Percentiles rank a stretch among this genome's conserved stretches.
These are phyloP conservation scores for Penstemon davidsonii DNA, from an alignment of 257 asterid genomes.

Conservation along the genomic window DNA sequence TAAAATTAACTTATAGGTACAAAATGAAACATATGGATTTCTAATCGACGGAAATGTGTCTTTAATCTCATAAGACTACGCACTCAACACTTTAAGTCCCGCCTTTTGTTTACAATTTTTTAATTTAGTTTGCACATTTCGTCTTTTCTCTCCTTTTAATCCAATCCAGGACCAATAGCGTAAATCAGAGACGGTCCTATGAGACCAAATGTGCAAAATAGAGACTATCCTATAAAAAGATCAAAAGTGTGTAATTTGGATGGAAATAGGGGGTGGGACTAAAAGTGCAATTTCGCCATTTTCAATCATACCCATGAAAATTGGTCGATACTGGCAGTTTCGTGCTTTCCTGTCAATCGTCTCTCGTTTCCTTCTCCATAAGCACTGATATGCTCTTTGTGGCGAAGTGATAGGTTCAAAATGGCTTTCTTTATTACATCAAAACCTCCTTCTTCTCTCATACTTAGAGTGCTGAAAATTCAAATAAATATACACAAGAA, in stretches of 20 bases:
- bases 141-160: too few species aligned
- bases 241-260: too few species aligned
- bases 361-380: conserved; percentile 99
- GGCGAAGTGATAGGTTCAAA: conserved; percentile 88
- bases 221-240: too few species aligned
- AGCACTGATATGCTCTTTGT: conserved; percentile 90
- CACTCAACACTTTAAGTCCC: too few species aligned
- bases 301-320: conserved; percentile 83
- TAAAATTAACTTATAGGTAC: background rate
- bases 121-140: too few species aligned
- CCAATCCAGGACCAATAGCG: too few species aligned
- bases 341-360: conserved; percentile 95
- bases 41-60: too few species aligned
- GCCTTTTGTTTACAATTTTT: too few species aligned
- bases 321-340: conserved; percentile 79
- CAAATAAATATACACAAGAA: conserved; percentile 5
- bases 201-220: too few species aligned
- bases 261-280: too few species aligned
- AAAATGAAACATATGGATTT: background rate
- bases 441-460: conserved; percentile 96
- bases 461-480: conserved; percentile 75
- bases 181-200: too few species aligned
- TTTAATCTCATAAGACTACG: too few species aligned
- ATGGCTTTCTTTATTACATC: conserved; percentile 97
- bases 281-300: background rate